Percentiles rank a stretch among this genome's conserved stretches.
phyloP scores from a whole-genome alignment of 345 rosid genomes.

The Eucalyptus curtisii region DNA sequence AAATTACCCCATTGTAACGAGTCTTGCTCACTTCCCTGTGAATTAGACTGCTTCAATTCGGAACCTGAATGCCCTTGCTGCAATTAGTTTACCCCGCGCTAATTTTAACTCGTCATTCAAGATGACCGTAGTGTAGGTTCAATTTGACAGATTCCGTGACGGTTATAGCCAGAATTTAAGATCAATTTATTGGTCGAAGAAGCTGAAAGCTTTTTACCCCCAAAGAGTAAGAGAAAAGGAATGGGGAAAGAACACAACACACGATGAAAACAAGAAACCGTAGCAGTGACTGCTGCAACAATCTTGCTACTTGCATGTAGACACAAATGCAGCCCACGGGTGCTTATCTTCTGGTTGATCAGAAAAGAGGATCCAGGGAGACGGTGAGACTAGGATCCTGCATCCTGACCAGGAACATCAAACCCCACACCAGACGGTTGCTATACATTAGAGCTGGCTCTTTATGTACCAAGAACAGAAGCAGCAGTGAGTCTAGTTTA shows the following conservation, averaged over 20 bases:
- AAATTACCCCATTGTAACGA: background rate
- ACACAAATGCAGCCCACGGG: background rate
- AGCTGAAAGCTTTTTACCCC: background rate
- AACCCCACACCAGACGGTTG: background rate
- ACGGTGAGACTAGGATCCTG: background rate
- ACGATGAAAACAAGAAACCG: background rate
- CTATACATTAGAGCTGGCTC: background rate
- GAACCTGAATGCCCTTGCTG: background rate
- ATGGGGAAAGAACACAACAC: background rate
- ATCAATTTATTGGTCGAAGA: background rate
- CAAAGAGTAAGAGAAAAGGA: background rate
- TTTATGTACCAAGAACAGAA: background rate
- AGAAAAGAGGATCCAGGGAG: background rate
- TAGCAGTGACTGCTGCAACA: background rate
- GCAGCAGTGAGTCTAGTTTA: background rate
- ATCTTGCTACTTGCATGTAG: background rate
- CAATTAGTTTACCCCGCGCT: background rate
- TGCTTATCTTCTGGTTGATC: background rate
- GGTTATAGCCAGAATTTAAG: background rate
- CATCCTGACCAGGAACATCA: background rate
- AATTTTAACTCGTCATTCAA: background rate
- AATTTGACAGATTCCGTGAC: background rate
- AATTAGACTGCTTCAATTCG: background rate
- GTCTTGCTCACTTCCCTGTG: background rate
- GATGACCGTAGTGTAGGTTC: background rate